phyloP scores from a whole-genome alignment of 352 stramenopile genomes.

The Phytophthora quininea region DNA sequence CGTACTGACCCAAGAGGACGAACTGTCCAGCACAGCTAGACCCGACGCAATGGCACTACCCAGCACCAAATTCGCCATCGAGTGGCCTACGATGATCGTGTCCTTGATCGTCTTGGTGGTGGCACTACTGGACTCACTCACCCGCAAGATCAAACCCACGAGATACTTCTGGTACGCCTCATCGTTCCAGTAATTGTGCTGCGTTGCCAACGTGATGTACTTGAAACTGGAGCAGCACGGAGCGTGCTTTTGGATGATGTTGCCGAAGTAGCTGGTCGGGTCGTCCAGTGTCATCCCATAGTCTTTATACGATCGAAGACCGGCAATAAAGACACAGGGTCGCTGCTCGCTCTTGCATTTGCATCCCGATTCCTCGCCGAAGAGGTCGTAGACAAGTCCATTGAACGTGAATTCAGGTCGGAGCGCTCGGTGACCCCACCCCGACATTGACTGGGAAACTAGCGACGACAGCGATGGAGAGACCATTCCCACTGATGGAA shows the following conservation, averaged over 20 bases:
- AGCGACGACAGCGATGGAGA: conserved; percentile 29
- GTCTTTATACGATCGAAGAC: conserved; percentile 42
- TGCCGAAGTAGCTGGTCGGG: conserved; percentile 49
- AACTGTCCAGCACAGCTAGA: conserved; percentile 34
- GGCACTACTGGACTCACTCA: conserved; percentile 40
- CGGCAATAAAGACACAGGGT: conserved; percentile 68
- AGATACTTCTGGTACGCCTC: conserved; percentile 41
- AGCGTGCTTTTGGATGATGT: conserved; percentile 48
- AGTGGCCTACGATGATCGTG: conserved; percentile 70
- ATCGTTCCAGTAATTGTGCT: conserved; percentile 54
- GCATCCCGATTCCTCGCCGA: conserved; percentile 19
- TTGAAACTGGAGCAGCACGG: conserved; percentile 67
- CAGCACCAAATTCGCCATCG: conserved; percentile 67
- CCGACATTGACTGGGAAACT: conserved; percentile 24
- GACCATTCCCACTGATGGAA: conserved; percentile 26
- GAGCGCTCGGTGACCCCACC: conserved; percentile 32
- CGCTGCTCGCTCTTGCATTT: conserved; percentile 43
- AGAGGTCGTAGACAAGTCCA: conserved; percentile 24
- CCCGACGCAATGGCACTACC: conserved; percentile 44
- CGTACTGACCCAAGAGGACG: conserved; percentile 41
- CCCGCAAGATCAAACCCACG: conserved; percentile 40
- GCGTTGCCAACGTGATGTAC: conserved; percentile 53
- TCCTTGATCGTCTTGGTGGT: conserved; percentile 51
- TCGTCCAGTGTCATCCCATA: conserved; percentile 36
- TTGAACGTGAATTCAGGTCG: conserved; percentile 17